Evolutionary conservation across 2,329 filamentous ascomycete species (phyloP).

Genomic region (Lasiodiplodia theobromae): DNA sequence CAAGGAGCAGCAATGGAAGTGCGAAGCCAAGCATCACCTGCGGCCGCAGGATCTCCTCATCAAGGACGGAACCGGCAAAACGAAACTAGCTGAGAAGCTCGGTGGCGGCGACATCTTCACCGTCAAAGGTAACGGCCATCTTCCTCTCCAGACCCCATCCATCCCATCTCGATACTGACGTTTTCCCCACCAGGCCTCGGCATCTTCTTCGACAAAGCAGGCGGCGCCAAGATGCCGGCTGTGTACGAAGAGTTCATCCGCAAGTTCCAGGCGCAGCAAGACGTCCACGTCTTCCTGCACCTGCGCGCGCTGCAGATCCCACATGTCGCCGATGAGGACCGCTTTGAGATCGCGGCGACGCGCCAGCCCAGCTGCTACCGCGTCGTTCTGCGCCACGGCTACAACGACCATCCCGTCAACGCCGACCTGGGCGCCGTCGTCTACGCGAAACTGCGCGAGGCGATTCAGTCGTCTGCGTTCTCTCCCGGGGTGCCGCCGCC

Average conservation of each 20-base stretch:
- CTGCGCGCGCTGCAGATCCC: conserved; percentile 69
- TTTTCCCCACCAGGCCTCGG: conserved; percentile 65
- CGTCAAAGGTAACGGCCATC: conserved; percentile 38
- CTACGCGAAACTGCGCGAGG: conserved; percentile 62
- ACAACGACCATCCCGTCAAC: conserved; percentile 73
- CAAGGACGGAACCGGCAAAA: conserved; percentile 43
- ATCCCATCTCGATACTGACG: no score
- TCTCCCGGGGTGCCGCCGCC: no score
- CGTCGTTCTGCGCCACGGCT: conserved; percentile 74
- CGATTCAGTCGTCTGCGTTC: conserved; percentile 31
- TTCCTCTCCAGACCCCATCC: no score
- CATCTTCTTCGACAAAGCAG: conserved; percentile 81
- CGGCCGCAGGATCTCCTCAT: conserved; percentile 54
- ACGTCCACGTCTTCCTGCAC: conserved; percentile 77
- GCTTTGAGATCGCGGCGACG: conserved; percentile 55
- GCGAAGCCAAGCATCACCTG: conserved; percentile 69
- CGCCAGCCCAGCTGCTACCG: conserved; percentile 70
- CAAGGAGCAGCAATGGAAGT: conserved; percentile 79
- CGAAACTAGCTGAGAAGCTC: conserved; percentile 49
- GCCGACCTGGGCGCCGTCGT: conserved; percentile 68
- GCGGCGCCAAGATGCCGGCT: conserved; percentile 69
- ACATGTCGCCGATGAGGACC: conserved; percentile 48
- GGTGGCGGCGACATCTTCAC: conserved; percentile 50
- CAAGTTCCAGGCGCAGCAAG: conserved; percentile 72
- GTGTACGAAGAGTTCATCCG: conserved; percentile 76